A percentile compares a stretch with the other conserved stretches of the same genome.
Evolutionary conservation across 1,284 basidiomycete genomes (phyloP).

Genomic region (Abortiporus biennis): DNA sequence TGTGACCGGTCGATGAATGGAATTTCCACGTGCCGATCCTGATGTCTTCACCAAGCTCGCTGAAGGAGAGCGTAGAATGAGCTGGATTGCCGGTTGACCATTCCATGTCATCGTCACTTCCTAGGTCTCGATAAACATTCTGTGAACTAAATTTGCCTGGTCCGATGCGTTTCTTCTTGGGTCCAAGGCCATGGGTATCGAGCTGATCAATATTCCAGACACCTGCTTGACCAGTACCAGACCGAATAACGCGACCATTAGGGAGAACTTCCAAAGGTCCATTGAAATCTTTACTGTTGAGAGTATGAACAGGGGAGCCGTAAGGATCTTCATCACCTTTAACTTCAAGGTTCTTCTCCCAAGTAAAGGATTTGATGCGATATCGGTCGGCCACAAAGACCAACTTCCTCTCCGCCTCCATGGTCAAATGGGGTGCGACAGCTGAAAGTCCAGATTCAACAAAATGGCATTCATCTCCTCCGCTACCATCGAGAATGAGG

Average conservation of each 20-base stretch:
- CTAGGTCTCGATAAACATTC: conserved; percentile 21
- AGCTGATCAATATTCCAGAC: conserved; percentile 30
- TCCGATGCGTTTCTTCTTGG: conserved; percentile 21
- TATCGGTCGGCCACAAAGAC: conserved; percentile 20
- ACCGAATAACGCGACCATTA: conserved; percentile 23
- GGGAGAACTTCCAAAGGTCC: conserved; percentile 25
- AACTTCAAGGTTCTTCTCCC: conserved; percentile 7
- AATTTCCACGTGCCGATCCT: conserved; percentile 23
- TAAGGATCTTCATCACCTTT: neutral
- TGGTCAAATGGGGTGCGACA: conserved; percentile 13
- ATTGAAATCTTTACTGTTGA: conserved; percentile 19
- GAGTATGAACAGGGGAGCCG: conserved; percentile 22
- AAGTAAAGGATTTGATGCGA: conserved; percentile 21
- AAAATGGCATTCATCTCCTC: conserved; percentile 6
- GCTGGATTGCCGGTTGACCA: conserved; percentile 24
- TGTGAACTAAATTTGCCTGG: conserved; percentile 13
- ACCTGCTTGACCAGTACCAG: conserved; percentile 23
- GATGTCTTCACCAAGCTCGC: conserved; percentile 15
- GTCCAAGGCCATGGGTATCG: conserved; percentile 26
- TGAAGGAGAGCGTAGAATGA: conserved; percentile 19
- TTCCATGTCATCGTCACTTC: conserved; percentile 25
- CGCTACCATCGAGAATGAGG: conserved; percentile 20
- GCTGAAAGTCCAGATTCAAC: conserved; percentile 15
- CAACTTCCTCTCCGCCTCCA: conserved; percentile 19
- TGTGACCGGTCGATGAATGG: conserved; percentile 20